Evolutionary conservation across 352 stramenopile species (phyloP), one percentile per base, ranked within the genome.

Genomic region (Pythium dissotocum): DNA sequence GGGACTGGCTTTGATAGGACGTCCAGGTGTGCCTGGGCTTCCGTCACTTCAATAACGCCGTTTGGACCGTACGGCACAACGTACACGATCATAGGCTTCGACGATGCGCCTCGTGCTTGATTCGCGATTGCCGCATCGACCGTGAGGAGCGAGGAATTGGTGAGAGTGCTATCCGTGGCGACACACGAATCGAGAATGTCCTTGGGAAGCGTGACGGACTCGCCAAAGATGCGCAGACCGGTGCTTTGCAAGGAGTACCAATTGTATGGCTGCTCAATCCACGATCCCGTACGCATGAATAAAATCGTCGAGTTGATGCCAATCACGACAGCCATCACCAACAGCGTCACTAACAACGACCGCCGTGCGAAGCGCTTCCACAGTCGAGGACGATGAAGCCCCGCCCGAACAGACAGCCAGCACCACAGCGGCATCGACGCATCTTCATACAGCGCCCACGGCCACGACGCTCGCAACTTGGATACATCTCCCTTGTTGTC

Each of bases 241-340:
- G 79, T 83, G 18, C 59, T 73, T 44, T 69, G 63, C 10, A 89
- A 44, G 33, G 79, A 80, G 59, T 89, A 88, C 81, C 81, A 89
- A 48, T 85, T 76, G 58, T 89, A 89, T 16, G 76, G 72, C 44
- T 87, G 72, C 67, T 87, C 68, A 42, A 79, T 30, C 44, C 73
- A 80, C 5, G 76, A 75, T 1, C 81, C 79, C 0, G 81, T 89
- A 26, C 81, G 77, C 13, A 83, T 53, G 21, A 81, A 85, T 18
- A 89, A 77, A 59, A 88, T 61, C 6, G 53, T 46, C 36, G 65
- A 62, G 42, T 71, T 71, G 36, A 58, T 3, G 6, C 6, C 36
- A 4, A 52, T 38, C 36, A 70, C 36, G 40, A 58, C 58, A 4
- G 6, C 32, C 14, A 44, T 46, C 0, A 71, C 49, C 6, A 51